Conservation (phyloP, 306 rosid genomes). For the Vigna mungo region DNA sequence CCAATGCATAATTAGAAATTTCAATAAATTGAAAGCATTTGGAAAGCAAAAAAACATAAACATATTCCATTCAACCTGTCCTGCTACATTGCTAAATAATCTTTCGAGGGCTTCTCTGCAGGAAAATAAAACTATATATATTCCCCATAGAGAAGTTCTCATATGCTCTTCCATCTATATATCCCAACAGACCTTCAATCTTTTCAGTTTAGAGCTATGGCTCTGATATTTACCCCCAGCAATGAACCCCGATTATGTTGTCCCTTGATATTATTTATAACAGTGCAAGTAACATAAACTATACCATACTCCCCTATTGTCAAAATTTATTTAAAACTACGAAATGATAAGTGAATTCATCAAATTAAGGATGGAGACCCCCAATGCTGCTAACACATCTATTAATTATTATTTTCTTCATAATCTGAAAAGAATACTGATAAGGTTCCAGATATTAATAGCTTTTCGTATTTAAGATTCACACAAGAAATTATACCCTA, state of each 20-base stretch:
- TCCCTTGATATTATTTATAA: neutral
- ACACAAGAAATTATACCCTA: neutral
- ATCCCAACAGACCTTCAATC: neutral
- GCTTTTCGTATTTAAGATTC: constrained; percentile 24
- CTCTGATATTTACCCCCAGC: constrained; percentile 28
- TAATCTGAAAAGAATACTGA: neutral
- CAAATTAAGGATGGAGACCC: neutral
- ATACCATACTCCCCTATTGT: no score
- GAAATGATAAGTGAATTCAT: neutral
- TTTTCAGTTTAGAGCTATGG: constrained; percentile 17
- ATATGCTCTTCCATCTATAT: no score
- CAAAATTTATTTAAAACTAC: no score
- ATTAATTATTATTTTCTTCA: no score
- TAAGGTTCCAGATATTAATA: neutral
- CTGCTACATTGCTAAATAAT: no score
- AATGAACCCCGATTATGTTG: constrained; percentile 8
- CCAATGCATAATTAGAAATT: constrained; percentile 1
- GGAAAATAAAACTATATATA: no score
- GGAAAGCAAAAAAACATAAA: constrained; percentile 9
- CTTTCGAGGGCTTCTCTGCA: no score
- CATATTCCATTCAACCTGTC: neutral
- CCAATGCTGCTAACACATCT: neutral
- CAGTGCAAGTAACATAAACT: neutral
- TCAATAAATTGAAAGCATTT: constrained; percentile 26
- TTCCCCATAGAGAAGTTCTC: no score